Conservation (phyloP, 495 filamentous ascomycete genomes). For the Penicillium angulare region DNA sequence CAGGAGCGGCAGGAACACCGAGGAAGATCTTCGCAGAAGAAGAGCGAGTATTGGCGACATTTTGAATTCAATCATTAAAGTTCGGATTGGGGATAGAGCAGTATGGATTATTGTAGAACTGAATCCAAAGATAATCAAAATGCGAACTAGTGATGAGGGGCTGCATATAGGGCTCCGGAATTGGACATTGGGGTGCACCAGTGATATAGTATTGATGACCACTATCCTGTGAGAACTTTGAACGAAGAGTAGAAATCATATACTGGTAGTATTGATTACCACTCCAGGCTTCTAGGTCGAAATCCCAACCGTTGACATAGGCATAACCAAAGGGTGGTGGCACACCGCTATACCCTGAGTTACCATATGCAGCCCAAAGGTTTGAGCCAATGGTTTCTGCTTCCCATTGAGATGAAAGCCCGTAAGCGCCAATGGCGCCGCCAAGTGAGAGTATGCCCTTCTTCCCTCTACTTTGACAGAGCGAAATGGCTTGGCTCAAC, state of each 20-base stretch:
- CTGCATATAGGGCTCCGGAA: slow-evolving; percentile 54
- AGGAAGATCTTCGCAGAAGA: slow-evolving; percentile 47
- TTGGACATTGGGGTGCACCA: slow-evolving; percentile 56
- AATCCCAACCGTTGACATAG: slow-evolving; percentile 59
- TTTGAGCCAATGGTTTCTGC: slow-evolving; percentile 47
- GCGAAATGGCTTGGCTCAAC: slow-evolving; percentile 44
- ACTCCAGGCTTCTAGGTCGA: slow-evolving; percentile 40
- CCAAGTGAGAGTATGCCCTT: slow-evolving; percentile 51
- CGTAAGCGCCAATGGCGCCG: slow-evolving; percentile 38
- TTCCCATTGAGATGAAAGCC: slow-evolving; percentile 37
- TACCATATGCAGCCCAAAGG: slow-evolving; percentile 55
- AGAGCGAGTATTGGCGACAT: slow-evolving; percentile 37
- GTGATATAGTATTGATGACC: slow-evolving; percentile 54
- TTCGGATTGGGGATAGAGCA: slow-evolving; percentile 30
- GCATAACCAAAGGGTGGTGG: slow-evolving; percentile 52
- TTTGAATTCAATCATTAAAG: slow-evolving; percentile 45
- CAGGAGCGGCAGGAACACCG: slow-evolving; percentile 42
- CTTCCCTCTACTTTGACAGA: slow-evolving; percentile 50
- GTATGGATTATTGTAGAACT: slow-evolving; percentile 45
- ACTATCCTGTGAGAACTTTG: slow-evolving; percentile 40
- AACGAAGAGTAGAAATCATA: slow-evolving; percentile 47
- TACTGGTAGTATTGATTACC: slow-evolving; percentile 37
- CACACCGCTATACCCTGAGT: slow-evolving; percentile 13
- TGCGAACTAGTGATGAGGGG: slow-evolving; percentile 25
- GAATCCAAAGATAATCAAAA: slow-evolving; percentile 44